Evolutionary conservation across 1,284 basidiomycete genomes (phyloP), one percentile per base, ranked within the genome.

Genomic region (Ustilago vetiveriae): DNA sequence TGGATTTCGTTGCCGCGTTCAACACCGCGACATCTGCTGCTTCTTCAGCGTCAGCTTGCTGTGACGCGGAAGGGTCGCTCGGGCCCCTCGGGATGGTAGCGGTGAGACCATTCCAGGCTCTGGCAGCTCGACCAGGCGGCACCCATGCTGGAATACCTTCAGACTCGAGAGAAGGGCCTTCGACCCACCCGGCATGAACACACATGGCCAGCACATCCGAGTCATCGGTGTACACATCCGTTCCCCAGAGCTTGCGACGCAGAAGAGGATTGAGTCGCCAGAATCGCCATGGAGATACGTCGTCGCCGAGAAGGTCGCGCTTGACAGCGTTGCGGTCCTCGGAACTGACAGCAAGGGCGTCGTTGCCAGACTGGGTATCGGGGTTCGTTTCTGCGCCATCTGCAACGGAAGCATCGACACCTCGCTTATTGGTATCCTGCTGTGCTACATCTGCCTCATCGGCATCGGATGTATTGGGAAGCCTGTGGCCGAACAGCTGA

Each of bases 211-310:
- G 80, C 6, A 86, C 80, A 70, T 86, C 85, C 23, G 86, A 86
- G 72, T 87, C 86, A 74, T 87, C 86, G n/a, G 86, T 87, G 72
- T 86, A 87, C 33, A 87, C 85, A 50, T 87, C 86, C 4, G 85
- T 86, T 6, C 86, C 86, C 86, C 86, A 87, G 27, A 86, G 74
- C 36, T 83, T 80, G 30, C 85, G 76, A 17, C 66, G 63, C 17
- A 67, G 48, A 2, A 81, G 58, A 19, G 72, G 64, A 8, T 59
- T 66, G 26, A 75, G 59, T 19, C 54, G 48, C 78, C 80, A 81
- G 52, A 82, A 80, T 11, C 46, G 33, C 71, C 71, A 77, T 1
- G 75, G 74, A 1, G 51, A 58, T 2, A 35, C 45, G 0, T 9
- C 17, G 9, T 30, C 38, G 10, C 27, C 29, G 16, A n/a, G 30